phyloP scores from a whole-genome alignment of 164 flowering plant species.

The Chimonanthus salicifolius region DNA sequence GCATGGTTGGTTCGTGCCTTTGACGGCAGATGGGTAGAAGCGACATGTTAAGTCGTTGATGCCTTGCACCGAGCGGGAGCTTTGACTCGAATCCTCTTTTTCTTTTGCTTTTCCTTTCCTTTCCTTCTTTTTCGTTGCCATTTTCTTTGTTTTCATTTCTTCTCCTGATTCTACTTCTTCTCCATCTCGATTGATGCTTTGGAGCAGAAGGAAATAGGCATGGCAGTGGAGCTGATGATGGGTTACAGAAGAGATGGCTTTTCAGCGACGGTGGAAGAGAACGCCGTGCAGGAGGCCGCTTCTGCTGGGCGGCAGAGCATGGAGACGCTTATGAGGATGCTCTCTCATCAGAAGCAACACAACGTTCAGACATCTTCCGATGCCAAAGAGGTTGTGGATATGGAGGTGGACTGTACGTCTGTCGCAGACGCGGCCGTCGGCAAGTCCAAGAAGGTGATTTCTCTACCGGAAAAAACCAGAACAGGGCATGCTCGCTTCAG shows the following conservation, averaged over 20 bases:
- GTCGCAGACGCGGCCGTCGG: constrained; percentile 73
- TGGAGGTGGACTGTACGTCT: constrained; percentile 42
- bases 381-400: constrained; percentile 15
- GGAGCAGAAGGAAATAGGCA: constrained; percentile 11
- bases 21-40: constrained; percentile 15
- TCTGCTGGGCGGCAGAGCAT: constrained; percentile 78
- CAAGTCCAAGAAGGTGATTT: constrained; percentile 75
- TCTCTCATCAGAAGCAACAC: constrained; percentile 35
- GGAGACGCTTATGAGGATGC: constrained; percentile 50
- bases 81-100: constrained; percentile 20
- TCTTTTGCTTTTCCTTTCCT: constrained; percentile 3
- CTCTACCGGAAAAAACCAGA: constrained; percentile 65
- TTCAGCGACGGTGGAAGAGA: constrained; percentile 31
- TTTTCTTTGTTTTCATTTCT: too few species aligned
- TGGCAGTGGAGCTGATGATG: constrained; percentile 77
- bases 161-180: background rate
- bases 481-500: constrained; percentile 97
- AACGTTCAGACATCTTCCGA: constrained; percentile 7
- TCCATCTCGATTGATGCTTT: background rate
- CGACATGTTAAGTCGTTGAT: constrained; percentile 17
- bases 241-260: constrained; percentile 22
- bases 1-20: background rate
- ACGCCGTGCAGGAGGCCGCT: constrained; percentile 71
- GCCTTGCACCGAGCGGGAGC: constrained; percentile 14
- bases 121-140: background rate